A percentile compares a stretch with the other conserved stretches of the same genome.
phyloP scores from a whole-genome alignment of 1,139 yeast species.

The Scheffersomyces cryptocercus region DNA sequence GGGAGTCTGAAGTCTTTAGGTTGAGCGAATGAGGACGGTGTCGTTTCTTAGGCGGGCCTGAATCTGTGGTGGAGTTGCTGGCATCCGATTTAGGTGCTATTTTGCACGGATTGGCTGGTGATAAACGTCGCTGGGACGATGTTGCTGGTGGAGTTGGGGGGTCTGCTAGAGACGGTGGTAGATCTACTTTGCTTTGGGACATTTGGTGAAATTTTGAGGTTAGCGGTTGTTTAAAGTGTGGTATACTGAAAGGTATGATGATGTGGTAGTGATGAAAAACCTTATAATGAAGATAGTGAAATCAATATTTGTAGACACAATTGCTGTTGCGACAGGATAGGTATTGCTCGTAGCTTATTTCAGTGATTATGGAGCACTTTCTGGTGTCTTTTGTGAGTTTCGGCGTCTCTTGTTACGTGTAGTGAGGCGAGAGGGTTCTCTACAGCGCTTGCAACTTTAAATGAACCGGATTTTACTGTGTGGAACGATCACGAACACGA shows the following conservation, averaged over 20 bases:
- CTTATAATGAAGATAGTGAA: too few species aligned
- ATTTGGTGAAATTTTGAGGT: slow-evolving; percentile 4
- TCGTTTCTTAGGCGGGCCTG: slow-evolving; percentile 11
- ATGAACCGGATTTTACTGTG: too few species aligned
- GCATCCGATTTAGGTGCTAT: slow-evolving; percentile 1
- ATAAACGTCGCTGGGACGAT: not conserved
- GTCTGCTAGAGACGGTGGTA: slow-evolving; percentile 11
- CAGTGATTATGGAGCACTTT: too few species aligned
- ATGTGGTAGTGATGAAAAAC: too few species aligned
- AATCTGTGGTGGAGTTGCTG: not conserved
- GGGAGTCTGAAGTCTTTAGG: slow-evolving; percentile 12
- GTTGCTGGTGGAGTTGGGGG: slow-evolving; percentile 1
- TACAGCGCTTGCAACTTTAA: too few species aligned
- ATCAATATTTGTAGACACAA: too few species aligned
- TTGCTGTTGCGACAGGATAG: too few species aligned
- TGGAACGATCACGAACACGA: too few species aligned
- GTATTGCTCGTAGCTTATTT: too few species aligned
- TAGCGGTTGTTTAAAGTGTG: slow-evolving; percentile 1
- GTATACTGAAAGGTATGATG: not conserved
- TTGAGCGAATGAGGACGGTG: slow-evolving; percentile 29
- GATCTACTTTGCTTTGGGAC: slow-evolving; percentile 21
- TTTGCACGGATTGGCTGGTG: slow-evolving; percentile 3
- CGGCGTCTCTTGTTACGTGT: too few species aligned
- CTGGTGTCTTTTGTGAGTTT: too few species aligned
- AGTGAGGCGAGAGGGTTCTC: too few species aligned